These are phyloP conservation scores for Wickerhamiella alocasiicola DNA, from an alignment of 805 yeast genomes.

Conservation along the genomic window DNA sequence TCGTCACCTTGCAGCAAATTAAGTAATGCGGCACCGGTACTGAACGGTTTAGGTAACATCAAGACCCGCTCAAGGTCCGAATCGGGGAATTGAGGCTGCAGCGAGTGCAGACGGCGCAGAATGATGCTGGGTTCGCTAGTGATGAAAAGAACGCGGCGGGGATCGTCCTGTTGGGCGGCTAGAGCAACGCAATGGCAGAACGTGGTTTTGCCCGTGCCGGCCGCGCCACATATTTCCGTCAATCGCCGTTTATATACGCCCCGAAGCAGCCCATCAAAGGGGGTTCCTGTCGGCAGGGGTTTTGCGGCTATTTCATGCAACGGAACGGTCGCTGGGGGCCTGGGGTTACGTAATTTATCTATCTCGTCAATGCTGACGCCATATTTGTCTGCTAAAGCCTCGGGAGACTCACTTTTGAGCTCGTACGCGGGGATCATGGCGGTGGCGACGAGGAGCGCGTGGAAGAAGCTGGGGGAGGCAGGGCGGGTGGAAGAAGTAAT, in stretches of 20 bases:
- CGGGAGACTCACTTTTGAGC: too few species aligned
- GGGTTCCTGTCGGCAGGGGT: too few species aligned
- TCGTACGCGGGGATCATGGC: too few species aligned
- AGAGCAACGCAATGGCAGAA: slow-evolving; percentile 53
- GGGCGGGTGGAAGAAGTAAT: too few species aligned
- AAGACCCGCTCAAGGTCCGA: not conserved
- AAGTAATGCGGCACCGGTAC: not conserved
- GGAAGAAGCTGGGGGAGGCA: too few species aligned
- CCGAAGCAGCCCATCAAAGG: slow-evolving; percentile 39
- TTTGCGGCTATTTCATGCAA: too few species aligned
- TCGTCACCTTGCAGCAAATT: not conserved
- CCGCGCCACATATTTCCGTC: slow-evolving; percentile 72
- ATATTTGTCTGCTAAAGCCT: too few species aligned
- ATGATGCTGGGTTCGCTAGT: slow-evolving; percentile 3
- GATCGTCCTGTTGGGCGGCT: slow-evolving; percentile 37
- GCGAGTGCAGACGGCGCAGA: not conserved
- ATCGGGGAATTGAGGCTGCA: not conserved
- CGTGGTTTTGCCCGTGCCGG: slow-evolving; percentile 82
- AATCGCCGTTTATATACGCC: slow-evolving; percentile 44
- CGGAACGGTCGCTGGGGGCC: too few species aligned
- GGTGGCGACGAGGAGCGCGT: too few species aligned
- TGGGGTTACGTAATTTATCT: too few species aligned
- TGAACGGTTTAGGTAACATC: not conserved
- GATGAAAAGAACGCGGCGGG: slow-evolving; percentile 18
- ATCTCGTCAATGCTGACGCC: too few species aligned